Base-by-base conservation (phyloP, 495 filamentous ascomycete species). In the Astrocystis sublimbata region DNA sequence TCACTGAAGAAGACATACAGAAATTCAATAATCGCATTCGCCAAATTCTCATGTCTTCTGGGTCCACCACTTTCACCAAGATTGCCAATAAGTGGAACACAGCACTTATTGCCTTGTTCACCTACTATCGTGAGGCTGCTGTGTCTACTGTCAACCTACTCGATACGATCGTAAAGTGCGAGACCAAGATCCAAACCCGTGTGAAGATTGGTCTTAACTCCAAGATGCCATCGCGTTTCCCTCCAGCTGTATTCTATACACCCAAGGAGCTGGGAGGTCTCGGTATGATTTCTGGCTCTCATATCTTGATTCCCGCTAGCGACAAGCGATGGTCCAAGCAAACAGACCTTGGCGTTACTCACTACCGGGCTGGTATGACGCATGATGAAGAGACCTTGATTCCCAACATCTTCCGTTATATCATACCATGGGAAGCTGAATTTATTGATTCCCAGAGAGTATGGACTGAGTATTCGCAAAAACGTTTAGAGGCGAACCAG, bases 1-100 rank as follows among this genome's bases (percentile, higher is more conserved):
- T 99, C 35, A 98, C 96, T 0, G 93, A 99, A 71, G 96, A 98
- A 75, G 94, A 98, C 67, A 93, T 98, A 62, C 91, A 96, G 62
- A 98, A 98, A 75, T 99, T 99, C 79, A 99, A 99, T 75, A 99
- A 99, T 70, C 86, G 96, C 7, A 98, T 99, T 71, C 88, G 96
- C 43, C 96, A 99, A 70, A 98, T 99, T 73, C 84, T 99, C 28
- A 99, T 99, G 96, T 96, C 92, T 12, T 98, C 93, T 62, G 96
- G 96, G 26, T 96, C 92, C 4, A 99, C 96, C 3, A 99, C 96
- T 1, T 99, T 99, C 81, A 99, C 96, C 50, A 99, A 99, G 84
- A 99, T 99, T 68, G 96, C 96, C 49, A 99, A 99, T 75, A 99
- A 99, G 75, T 99, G 96, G 96, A 99, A 99, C 75, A 98, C 96